These are phyloP conservation scores for Megacollybia platyphylla DNA, from an alignment of 1,284 basidiomycete genomes.

Conservation along the genomic window DNA sequence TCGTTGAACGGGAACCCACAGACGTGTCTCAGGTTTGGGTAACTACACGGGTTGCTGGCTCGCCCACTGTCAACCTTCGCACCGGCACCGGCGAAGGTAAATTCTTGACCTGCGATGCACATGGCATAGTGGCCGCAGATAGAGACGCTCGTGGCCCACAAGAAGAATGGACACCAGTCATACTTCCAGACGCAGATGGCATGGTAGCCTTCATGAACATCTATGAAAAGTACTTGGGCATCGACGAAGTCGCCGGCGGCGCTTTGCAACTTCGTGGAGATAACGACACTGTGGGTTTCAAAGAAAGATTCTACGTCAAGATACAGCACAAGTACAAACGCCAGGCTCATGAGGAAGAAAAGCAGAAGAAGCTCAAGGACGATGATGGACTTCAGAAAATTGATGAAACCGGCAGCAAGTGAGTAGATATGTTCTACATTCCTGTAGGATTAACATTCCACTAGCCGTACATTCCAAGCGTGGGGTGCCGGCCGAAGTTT, in stretches of 20 bases:
- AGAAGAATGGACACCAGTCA: constrained; percentile 76
- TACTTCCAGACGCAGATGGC: constrained; percentile 46
- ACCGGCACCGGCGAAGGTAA: constrained; percentile 78
- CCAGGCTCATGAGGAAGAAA: constrained; percentile 75
- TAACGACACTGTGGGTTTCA: constrained; percentile 69
- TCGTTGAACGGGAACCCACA: constrained; percentile 55
- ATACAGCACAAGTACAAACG: constrained; percentile 85
- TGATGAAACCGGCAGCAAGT: constrained; percentile 65
- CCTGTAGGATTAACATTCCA: constrained; percentile 4
- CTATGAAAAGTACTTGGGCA: constrained; percentile 71
- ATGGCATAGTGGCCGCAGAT: constrained; percentile 72
- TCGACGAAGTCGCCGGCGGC: constrained; percentile 80
- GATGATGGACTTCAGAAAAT: constrained; percentile 35
- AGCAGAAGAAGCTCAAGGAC: constrained; percentile 57
- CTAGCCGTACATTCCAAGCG: constrained; percentile 69
- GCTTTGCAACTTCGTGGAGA: constrained; percentile 69
- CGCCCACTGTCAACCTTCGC: constrained; percentile 69
- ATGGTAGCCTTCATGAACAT: constrained; percentile 78
- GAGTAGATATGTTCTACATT: constrained; percentile 17
- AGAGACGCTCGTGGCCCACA: constrained; percentile 76
- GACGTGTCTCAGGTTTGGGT: constrained; percentile 87
- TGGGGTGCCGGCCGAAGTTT: constrained; percentile 79
- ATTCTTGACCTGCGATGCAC: constrained; percentile 75
- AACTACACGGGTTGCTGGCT: constrained; percentile 67
- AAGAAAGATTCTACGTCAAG: constrained; percentile 78